phyloP scores from a whole-genome alignment of 768 basidiomycete species.

The Russula foetens region DNA sequence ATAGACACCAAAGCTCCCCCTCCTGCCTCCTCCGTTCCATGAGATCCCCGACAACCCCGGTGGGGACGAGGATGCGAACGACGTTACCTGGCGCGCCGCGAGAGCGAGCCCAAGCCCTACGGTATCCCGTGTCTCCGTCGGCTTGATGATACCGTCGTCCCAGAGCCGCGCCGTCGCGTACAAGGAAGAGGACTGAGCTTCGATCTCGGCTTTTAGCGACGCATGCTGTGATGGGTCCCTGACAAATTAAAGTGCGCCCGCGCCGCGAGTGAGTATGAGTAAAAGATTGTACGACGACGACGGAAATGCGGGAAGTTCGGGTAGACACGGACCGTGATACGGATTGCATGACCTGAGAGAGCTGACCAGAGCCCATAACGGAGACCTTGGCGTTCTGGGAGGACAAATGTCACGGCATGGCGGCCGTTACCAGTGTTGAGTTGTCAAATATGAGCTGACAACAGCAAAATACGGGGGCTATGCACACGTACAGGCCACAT shows the following conservation, averaged over 20 bases:
- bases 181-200: slow-evolving; percentile 76
- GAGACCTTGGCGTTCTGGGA: slow-evolving; percentile 81
- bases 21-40: slow-evolving; percentile 63
- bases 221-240: slow-evolving; percentile 78
- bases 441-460: not conserved
- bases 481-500: slow-evolving; percentile 83
- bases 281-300: too few relatives aligned
- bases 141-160: slow-evolving; percentile 90
- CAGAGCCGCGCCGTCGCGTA: slow-evolving; percentile 91
- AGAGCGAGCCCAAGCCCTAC: slow-evolving; percentile 83
- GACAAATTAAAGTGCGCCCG: not conserved
- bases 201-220: slow-evolving; percentile 72
- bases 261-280: not conserved
- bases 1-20: slow-evolving; percentile 84
- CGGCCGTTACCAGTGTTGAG: not conserved
- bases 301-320: too few relatives aligned
- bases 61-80: not conserved
- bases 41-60: slow-evolving; percentile 26
- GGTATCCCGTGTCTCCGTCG: slow-evolving; percentile 81
- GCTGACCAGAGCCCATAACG: slow-evolving; percentile 92
- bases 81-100: slow-evolving; percentile 40
- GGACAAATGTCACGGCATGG: not conserved
- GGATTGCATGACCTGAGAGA: slow-evolving; percentile 86
- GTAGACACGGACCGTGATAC: slow-evolving; percentile 79
- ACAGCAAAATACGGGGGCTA: not conserved